Base-by-base conservation (phyloP, 768 basidiomycete species). In the Trametes cubensis region DNA sequence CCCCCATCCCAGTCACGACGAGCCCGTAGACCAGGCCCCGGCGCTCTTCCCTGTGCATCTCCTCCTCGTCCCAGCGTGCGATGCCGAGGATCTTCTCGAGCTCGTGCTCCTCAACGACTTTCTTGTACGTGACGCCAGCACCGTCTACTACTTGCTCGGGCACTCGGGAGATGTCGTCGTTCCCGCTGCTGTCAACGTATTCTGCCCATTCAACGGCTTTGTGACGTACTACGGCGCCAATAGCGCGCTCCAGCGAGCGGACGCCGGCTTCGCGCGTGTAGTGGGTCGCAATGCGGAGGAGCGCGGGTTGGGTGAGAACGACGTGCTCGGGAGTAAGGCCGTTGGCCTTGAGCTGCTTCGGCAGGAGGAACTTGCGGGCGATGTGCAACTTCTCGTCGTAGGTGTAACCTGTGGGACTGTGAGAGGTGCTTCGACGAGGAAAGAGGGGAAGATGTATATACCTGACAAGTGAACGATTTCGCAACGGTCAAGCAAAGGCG, bases 241-340 rank as follows among this genome's bases (percentile, higher is more conserved):
- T 86, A 2, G 91, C 85, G 14, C 95, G 84, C 69, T 97, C 95
- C 17, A 96, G 82, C 47, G 85, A 87, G 39, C 95, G 85, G n/a
- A 98, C 95, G 38, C 95, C 95, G 0, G 94, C 93, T 74, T 98
- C 95, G 6, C 92, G 81, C 2, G 95, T 95, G 69, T 94, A 95
- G 21, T 86, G 80, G 1, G 87, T 90, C 20, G 89, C 86, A 51
- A 96, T 82, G 53, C 85, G 82, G 57, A 88, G 74, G 30, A 96
- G 73, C 0, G 88, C 87, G 11, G 85, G 84, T 54, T 93, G 87
- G 0, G 85, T 85, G 45, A 97, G 76, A 21, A 77, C 73, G 26
- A 96, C 76, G 26, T 88, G 85, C 1, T 80, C 76, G 0, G 80
- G 75, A 6, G 83, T 74, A 52, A 97, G 78, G 0, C 89, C 92